A percentile compares a stretch with the other conserved stretches of the same genome.
phyloP scores from a whole-genome alignment of 441 rosid genomes.

The Eruca vesicaria region DNA sequence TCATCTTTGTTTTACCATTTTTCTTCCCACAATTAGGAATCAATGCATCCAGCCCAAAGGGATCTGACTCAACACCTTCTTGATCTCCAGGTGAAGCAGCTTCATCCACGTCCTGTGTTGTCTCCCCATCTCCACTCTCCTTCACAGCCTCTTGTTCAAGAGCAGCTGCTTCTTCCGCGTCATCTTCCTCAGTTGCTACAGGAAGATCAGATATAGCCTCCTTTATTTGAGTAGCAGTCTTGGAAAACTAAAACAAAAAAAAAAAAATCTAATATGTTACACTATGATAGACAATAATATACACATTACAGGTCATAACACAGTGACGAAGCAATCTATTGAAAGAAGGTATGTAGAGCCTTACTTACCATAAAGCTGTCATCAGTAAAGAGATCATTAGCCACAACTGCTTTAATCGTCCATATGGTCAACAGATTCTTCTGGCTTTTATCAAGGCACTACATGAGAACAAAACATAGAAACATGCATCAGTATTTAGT shows the following conservation, averaged over 20 bases:
- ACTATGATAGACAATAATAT: slow-evolving; percentile 9
- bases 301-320: not conserved
- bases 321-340: not conserved
- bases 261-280: slow-evolving; percentile 4
- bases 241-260: slow-evolving; percentile 58
- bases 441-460: slow-evolving; percentile 76
- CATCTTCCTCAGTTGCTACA: slow-evolving; percentile 69
- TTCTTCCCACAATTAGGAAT: slow-evolving; percentile 57
- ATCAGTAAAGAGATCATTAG: slow-evolving; percentile 88
- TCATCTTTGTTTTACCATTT: slow-evolving; percentile 56
- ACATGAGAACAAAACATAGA: slow-evolving; percentile 23
- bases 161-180: slow-evolving; percentile 67
- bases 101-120: slow-evolving; percentile 30
- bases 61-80: slow-evolving; percentile 63
- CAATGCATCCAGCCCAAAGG: slow-evolving; percentile 85
- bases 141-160: slow-evolving; percentile 47
- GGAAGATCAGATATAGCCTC: slow-evolving; percentile 72
- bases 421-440: slow-evolving; percentile 62
- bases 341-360: slow-evolving; percentile 15
- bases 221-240: slow-evolving; percentile 59
- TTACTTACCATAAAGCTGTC: slow-evolving; percentile 93
- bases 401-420: slow-evolving; percentile 77
- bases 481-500: slow-evolving; percentile 26
- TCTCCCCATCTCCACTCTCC: slow-evolving; percentile 35
- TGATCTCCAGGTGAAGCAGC: slow-evolving; percentile 39